Base-by-base conservation (phyloP, 2,329 filamentous ascomycete species). In the Colletotrichum sp. region DNA sequence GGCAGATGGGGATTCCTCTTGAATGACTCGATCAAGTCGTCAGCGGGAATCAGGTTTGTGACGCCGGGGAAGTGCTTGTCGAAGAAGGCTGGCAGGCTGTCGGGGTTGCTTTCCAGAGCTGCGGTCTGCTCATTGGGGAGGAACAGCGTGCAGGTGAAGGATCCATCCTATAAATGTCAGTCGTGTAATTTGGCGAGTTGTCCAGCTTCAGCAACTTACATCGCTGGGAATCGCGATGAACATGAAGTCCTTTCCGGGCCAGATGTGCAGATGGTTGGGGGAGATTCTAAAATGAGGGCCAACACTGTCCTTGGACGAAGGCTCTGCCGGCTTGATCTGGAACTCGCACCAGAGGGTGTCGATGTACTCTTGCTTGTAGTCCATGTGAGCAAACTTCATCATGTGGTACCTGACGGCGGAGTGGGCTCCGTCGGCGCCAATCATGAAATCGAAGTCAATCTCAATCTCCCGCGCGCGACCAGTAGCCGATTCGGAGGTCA, bases 321-420 rank as follows among this genome's bases (percentile, higher is more conserved):
- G 78, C 1, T 84, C 78, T 32, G 82, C 83, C 1, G 94, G 89
- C 24, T 91, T 88, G 77, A 99, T 95, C 66, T 93, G 93, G 82
- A 99, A 99, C 82, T 99, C 97, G 84, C 96, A 99, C 97, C 97
- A 99, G 7, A 99, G 87, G 0, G 96, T 97, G 84, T 99, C 96
- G 82, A 99, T 97, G 84, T 99, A 99, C 80, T 95, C 92, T 83
- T 99, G 97, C 80, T 94, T 90, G 82, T 98, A 99, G 85, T 97
- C 92, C 92, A 99, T 95, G 13, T 94, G 92, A 1, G 94, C 91
- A 81, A 92, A 98, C 86, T 99, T 99, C 96, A 99, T 99, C 86
- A 99, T 88, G 82, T 99, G 96, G 83, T 95, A 98, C 68, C 97
- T 91, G 6, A 96, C 94, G 59, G 96, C 93, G 0, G 96, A 99